Evolutionary conservation across 768 basidiomycete species (phyloP), one percentile per base, ranked within the genome.

Genomic region (Lactifluus hygrophoroides): DNA sequence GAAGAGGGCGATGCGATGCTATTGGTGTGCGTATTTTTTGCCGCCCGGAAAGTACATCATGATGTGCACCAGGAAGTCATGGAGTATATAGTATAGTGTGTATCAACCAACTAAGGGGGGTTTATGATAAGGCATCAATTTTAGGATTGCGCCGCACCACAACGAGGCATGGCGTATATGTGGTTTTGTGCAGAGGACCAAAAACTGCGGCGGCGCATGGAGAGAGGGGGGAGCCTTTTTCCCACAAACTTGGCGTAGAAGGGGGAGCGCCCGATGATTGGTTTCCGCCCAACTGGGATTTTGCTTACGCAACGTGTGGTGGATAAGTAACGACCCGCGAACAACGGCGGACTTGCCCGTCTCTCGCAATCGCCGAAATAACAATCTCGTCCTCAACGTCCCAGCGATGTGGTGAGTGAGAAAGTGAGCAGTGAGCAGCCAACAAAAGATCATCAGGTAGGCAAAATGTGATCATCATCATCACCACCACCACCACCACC

Each of bases 91-190:
- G 40, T 11, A 2, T 11, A 49, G 40, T 30, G 55, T 48, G 35
- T 30, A 34, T 5, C 32, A 5, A 7, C 40, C 14, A 47, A 14
- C 17, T n/a, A 47, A 32, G 56, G 21, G 23, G n/a, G n/a, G n/a
- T n/a, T 45, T 35, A 48, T 9, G 42, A 48, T 49, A 54, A 49
- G 32, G 32, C 19, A 30, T 57, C 17, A 50, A n/a, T n/a, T n/a
- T n/a, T n/a, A n/a, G n/a, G n/a, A n/a, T 50, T 50, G 38, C 32
- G 38, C 54, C 54, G 58, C 58, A 53, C 53, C 53, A 47, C 52
- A 50, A 52, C 19, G 44, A 54, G 58, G 46, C 38, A n/a, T 32
- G 50, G 42, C 21, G 42, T 34, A 38, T 30, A 23, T 32, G 35
- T 9, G 23, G 3, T 34, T 34, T 35, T 34, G 47, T 30, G 35